Evolutionary conservation across 768 basidiomycete species (phyloP).

Genomic region (Polyporus arcularius): DNA sequence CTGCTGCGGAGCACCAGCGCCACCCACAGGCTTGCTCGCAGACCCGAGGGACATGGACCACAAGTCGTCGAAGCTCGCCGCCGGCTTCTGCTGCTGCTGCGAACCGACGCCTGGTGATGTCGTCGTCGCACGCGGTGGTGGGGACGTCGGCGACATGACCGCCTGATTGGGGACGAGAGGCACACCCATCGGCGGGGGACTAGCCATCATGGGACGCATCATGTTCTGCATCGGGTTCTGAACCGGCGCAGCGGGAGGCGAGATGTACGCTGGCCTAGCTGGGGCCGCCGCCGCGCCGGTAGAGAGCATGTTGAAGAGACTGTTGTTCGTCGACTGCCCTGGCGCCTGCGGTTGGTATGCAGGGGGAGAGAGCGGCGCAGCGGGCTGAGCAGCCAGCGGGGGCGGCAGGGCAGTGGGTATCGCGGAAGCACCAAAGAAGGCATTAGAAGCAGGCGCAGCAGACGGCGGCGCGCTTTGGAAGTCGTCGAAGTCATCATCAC

Average conservation of each 20-base stretch:
- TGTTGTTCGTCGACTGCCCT: constrained; percentile 9
- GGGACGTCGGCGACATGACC: constrained; percentile 27
- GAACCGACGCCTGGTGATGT: constrained; percentile 24
- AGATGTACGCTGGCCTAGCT: constrained; percentile 16
- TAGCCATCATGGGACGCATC: constrained; percentile 14
- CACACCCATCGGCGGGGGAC: constrained; percentile 4
- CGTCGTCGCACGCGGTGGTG: constrained; percentile 28
- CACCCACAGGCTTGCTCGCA: constrained; percentile 36
- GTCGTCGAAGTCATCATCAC: constrained; percentile 85
- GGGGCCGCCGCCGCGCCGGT: not conserved
- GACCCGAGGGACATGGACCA: constrained; percentile 81
- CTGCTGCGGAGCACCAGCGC: constrained; percentile 25
- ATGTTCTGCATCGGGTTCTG: constrained; percentile 17
- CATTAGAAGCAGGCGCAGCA: constrained; percentile 14
- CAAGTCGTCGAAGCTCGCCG: constrained; percentile 76
- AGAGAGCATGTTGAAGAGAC: constrained; percentile 17
- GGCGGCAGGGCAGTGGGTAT: not conserved
- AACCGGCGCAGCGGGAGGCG: constrained; percentile 21
- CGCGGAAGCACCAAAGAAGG: constrained; percentile 2
- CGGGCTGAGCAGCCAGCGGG: not conserved
- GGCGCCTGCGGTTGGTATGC: constrained; percentile 11
- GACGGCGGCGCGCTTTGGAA: constrained; percentile 73
- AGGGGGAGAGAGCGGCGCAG: not conserved
- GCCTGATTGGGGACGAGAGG: constrained; percentile 12
- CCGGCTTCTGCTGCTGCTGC: constrained; percentile 32